Base-by-base conservation (phyloP, 768 basidiomycete species). In the Paxillus involutus region DNA sequence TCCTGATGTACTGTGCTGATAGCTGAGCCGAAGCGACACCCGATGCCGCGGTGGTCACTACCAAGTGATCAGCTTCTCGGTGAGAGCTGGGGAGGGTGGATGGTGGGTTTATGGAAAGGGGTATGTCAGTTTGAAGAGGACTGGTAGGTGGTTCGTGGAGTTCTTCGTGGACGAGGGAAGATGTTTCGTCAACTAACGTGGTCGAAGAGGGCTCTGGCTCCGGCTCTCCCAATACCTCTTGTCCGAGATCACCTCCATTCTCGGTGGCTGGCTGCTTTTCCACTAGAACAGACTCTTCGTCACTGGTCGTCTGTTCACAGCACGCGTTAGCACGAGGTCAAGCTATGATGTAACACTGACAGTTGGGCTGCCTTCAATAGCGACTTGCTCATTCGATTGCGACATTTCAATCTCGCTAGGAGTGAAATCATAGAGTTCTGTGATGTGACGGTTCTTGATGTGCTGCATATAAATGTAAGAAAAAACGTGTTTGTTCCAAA, bases 381-480 rank as follows among this genome's bases (percentile, higher is more conserved):
- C 14, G 33, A 9, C 41, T 24, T 36, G 44, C 9, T 13, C n/a
- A 7, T 21, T 30, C 2, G n/a, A 13, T 32, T 16, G 33, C 24
- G 26, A 17, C 1, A 33, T 44, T n/a, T 44, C n/a, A 19, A 47
- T 58, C 39, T 55, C 62, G 49, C 42, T 32, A 44, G 17, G 17
- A 35, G 29, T 21, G 13, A 8, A 35, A 17, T 32, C 32, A 32
- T 12, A 6, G 9, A 29, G 40, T 26, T 33, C 26, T 19, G 44
- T 0, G 29, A 41, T 35, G 32, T 68, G 66, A 19, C 52, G 36
- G 26, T 50, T 45, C 41, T 14, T 60, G 55, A 68, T 16, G 19
- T 68, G 66, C 66, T 67, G 52, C 9, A 12, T 11, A 36, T 7
- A 24, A 32, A 32, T 42, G 26, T 68, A 5, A 21, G 21, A 21